Conservation (phyloP, 495 filamentous ascomycete species). For the Choiromyces venosus region DNA sequence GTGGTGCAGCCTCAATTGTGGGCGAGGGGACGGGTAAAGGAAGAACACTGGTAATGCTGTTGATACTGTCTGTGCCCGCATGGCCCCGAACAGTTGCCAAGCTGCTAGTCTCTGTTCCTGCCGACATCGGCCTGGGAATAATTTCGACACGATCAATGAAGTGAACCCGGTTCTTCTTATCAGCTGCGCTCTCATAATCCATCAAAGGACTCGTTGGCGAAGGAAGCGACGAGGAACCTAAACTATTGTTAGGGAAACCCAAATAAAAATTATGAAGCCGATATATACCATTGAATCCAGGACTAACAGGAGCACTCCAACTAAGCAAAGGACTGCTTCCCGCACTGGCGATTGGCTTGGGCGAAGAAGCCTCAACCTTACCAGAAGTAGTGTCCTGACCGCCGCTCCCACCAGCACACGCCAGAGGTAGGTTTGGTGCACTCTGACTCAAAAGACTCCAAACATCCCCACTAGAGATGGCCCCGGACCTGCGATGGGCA, state of each 20-base stretch:
- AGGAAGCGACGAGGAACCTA: slow-evolving; percentile 31
- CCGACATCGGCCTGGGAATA: slow-evolving; percentile 33
- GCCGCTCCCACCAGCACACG: slow-evolving; percentile 13
- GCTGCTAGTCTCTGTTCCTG: slow-evolving; percentile 26
- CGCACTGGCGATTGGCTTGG: slow-evolving; percentile 26
- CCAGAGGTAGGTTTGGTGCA: slow-evolving; percentile 29
- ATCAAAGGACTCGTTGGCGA: slow-evolving; percentile 24
- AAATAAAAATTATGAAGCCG: neutral
- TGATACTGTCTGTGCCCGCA: slow-evolving; percentile 18
- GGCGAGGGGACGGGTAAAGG: slow-evolving; percentile 31
- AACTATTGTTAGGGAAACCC: slow-evolving; percentile 16
- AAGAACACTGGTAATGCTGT: slow-evolving; percentile 24
- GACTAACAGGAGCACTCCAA: slow-evolving; percentile 39
- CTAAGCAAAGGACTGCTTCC: slow-evolving; percentile 34
- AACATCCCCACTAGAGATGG: slow-evolving; percentile 42
- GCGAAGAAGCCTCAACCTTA: slow-evolving; percentile 13
- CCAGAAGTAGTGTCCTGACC: slow-evolving; percentile 13
- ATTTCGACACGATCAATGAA: slow-evolving; percentile 38
- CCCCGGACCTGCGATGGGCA: slow-evolving; percentile 42
- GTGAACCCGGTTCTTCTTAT: slow-evolving; percentile 30
- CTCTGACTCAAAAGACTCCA: slow-evolving; percentile 42
- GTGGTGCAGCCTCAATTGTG: slow-evolving; percentile 1
- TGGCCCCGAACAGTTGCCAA: slow-evolving; percentile 15
- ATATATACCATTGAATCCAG: slow-evolving; percentile 27
- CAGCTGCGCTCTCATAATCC: slow-evolving; percentile 13